These are phyloP conservation scores for Emmonsiellopsis sp. DNA, from an alignment of 2,329 filamentous ascomycete species.

Conservation along the genomic window DNA sequence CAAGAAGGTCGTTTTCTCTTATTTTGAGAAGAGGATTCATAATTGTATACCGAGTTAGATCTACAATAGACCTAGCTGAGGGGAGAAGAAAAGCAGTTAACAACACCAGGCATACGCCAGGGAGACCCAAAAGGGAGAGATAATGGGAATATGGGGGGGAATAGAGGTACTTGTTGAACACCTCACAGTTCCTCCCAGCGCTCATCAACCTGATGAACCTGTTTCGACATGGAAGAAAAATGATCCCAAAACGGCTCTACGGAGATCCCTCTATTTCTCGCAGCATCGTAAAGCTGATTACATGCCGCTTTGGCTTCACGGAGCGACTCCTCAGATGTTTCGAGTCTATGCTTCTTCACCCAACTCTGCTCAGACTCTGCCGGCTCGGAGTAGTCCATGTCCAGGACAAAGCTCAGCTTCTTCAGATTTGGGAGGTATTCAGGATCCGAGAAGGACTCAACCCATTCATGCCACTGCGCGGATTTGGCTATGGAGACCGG, in stretches of 20 bases:
- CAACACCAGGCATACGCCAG: background rate
- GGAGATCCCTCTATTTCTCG: conserved; percentile 11
- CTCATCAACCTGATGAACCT: conserved; percentile 13
- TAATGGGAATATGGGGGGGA: background rate
- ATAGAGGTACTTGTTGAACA: background rate
- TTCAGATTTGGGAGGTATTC: conserved; percentile 15
- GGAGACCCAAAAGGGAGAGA: background rate
- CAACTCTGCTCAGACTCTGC: background rate
- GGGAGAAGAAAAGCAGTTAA: no score
- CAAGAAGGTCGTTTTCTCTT: no score
- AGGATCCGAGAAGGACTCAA: conserved; percentile 13
- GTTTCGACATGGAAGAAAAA: conserved; percentile 3
- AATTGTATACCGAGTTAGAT: no score
- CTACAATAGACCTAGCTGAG: no score
- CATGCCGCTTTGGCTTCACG: conserved; percentile 11
- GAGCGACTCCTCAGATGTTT: conserved; percentile 7
- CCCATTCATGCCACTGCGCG: conserved; percentile 15
- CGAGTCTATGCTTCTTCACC: background rate
- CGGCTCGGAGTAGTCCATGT: conserved; percentile 10
- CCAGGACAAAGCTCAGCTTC: conserved; percentile 16
- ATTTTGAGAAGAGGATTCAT: no score
- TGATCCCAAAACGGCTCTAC: conserved; percentile 13
- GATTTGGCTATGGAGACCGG: conserved; percentile 14
- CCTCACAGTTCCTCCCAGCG: conserved; percentile 19
- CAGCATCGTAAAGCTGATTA: conserved; percentile 12